These are phyloP conservation scores for Neurospora sublineolata DNA, from an alignment of 495 filamentous ascomycete genomes.

Conservation along the genomic window DNA sequence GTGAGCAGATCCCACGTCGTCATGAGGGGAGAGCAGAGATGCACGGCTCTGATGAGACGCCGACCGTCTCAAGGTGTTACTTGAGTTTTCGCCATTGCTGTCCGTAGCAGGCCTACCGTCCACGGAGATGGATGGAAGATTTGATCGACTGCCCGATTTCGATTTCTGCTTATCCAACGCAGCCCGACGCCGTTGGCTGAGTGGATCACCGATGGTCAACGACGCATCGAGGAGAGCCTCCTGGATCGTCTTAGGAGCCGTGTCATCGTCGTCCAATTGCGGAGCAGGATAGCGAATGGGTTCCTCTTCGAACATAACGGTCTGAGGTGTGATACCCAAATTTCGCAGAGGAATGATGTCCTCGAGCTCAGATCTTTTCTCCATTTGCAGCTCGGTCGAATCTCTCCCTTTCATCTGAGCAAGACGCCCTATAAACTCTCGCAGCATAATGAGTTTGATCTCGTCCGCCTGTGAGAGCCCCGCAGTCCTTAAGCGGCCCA, in stretches of 20 bases:
- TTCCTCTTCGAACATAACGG: slow-evolving; percentile 79
- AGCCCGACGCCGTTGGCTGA: slow-evolving; percentile 45
- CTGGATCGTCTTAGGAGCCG: slow-evolving; percentile 62
- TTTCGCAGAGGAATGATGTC: slow-evolving; percentile 58
- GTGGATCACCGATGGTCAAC: slow-evolving; percentile 65
- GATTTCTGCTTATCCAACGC: slow-evolving; percentile 39
- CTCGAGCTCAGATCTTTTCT: slow-evolving; percentile 38
- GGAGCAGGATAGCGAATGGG: slow-evolving; percentile 18
- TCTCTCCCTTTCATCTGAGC: slow-evolving; percentile 57
- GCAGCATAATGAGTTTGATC: slow-evolving; percentile 71
- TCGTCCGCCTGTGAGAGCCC: slow-evolving; percentile 81
- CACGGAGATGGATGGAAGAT: slow-evolving; percentile 17
- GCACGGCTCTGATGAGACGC: slow-evolving; percentile 18
- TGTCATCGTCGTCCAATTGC: slow-evolving; percentile 20
- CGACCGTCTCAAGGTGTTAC: slow-evolving; percentile 18
- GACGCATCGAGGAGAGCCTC: slow-evolving; percentile 90
- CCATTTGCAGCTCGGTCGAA: slow-evolving; percentile 19
- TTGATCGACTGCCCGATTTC: neutral
- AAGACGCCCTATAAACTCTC: slow-evolving; percentile 87
- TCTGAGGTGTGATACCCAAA: slow-evolving; percentile 67
- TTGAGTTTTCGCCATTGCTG: slow-evolving; percentile 13
- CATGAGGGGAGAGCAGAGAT: slow-evolving; percentile 10
- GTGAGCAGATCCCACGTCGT: slow-evolving; percentile 24
- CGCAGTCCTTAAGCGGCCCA: slow-evolving; percentile 68
- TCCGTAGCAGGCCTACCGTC: slow-evolving; percentile 21